A percentile compares a stretch with the other conserved stretches of the same genome.
Evolutionary conservation across 495 filamentous ascomycete genomes (phyloP).

Genomic region (Daldinia decipiens): DNA sequence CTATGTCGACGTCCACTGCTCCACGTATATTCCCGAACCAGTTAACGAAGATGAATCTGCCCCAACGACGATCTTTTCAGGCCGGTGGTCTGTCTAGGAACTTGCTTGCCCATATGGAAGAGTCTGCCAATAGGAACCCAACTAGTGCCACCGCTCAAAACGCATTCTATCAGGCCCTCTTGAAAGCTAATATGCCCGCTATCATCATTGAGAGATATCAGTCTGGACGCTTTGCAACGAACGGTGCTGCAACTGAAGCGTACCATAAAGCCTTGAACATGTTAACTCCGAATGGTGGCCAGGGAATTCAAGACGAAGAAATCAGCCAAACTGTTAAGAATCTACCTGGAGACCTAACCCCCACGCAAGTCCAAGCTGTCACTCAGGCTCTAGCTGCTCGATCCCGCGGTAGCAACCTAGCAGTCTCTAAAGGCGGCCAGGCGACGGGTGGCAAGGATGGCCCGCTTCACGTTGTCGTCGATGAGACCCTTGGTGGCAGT

Average conservation of each 20-base stretch:
- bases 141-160: constrained; percentile 86
- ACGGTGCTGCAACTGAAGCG: constrained; percentile 73
- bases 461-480: constrained; percentile 94
- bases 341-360: constrained; percentile 54
- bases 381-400: constrained; percentile 88
- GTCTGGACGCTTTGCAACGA: constrained; percentile 83
- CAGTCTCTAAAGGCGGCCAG: constrained; percentile 56
- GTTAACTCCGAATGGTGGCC: constrained; percentile 55
- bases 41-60: constrained; percentile 30
- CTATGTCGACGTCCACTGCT: constrained; percentile 43
- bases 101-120: constrained; percentile 69
- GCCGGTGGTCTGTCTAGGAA: constrained; percentile 57
- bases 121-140: constrained; percentile 90
- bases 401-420: constrained; percentile 72
- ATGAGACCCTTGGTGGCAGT: constrained; percentile 79
- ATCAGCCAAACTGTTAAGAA: constrained; percentile 46
- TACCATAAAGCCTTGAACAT: constrained; percentile 79
- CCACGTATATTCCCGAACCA: constrained; percentile 38
- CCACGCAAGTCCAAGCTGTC: constrained; percentile 80
- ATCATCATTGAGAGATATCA: constrained; percentile 91
- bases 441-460: constrained; percentile 74
- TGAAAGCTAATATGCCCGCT: constrained; percentile 89
- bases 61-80: constrained; percentile 53
- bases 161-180: constrained; percentile 90
- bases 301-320: constrained; percentile 48